Conservation (phyloP, 345 rosid species). For the Eucalyptus pauciflora region DNA sequence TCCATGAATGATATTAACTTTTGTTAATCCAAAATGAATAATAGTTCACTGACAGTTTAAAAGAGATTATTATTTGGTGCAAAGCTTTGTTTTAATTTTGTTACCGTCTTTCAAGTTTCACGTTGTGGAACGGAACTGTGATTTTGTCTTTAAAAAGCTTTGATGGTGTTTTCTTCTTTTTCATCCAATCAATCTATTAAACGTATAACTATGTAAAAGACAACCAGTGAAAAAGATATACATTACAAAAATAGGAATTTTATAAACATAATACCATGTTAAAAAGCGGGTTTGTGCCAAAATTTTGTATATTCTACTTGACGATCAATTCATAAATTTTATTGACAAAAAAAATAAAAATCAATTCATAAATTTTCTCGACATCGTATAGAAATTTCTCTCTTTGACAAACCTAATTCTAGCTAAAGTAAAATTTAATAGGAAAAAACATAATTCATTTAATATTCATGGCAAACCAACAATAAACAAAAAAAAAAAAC, state of each 20-base stretch:
- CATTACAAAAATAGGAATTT: not conserved
- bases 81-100: not conserved
- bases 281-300: not conserved
- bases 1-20: not conserved
- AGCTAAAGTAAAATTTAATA: not conserved
- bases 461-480: not conserved
- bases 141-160: not conserved
- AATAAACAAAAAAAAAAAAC: too few relatives aligned
- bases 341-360: too few relatives aligned
- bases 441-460: not conserved
- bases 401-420: too few relatives aligned
- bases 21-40: not conserved
- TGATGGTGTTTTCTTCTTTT: rapidly evolving
- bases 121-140: not conserved
- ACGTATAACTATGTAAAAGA: too few relatives aligned
- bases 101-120: not conserved
- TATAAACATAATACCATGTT: too few relatives aligned
- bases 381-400: not conserved
- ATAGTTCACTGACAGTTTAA: rapidly evolving
- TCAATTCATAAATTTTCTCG: not conserved
- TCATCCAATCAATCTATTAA: not conserved
- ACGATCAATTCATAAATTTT: too few relatives aligned
- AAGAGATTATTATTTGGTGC: not conserved
- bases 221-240: not conserved
- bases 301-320: not conserved